Conservation (phyloP, 768 basidiomycete species). For the Gloeophyllum trabeum region DNA sequence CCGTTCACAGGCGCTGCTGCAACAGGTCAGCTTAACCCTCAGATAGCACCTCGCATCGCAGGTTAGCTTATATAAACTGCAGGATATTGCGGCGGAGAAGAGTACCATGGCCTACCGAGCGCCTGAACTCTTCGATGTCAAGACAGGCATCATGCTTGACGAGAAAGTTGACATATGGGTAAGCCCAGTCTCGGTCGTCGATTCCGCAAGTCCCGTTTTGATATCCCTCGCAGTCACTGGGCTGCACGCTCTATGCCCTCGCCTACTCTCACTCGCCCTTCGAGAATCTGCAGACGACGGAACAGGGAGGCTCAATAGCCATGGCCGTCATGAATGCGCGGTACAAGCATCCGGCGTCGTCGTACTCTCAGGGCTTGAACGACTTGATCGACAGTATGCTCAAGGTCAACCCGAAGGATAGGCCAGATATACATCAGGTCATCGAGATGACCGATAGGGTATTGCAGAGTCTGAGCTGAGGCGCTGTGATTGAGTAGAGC, state of each 20-base stretch:
- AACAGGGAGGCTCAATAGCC: slow-evolving; percentile 93
- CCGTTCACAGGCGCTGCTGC: slow-evolving; percentile 76
- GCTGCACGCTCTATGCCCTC: slow-evolving; percentile 89
- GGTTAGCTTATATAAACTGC: neutral
- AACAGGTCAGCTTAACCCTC: slow-evolving; percentile 47
- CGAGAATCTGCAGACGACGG: slow-evolving; percentile 83
- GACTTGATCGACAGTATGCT: slow-evolving; percentile 80
- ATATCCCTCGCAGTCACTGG: slow-evolving; percentile 63
- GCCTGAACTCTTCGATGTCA: slow-evolving; percentile 95
- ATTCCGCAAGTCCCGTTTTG: neutral
- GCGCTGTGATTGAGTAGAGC: no score
- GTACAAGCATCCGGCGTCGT: slow-evolving; percentile 80
- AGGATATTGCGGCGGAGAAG: slow-evolving; percentile 95
- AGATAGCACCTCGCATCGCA: no score
- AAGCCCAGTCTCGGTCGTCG: slow-evolving; percentile 15
- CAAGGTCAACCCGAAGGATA: slow-evolving; percentile 66
- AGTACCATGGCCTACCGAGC: slow-evolving; percentile 98
- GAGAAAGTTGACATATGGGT: slow-evolving; percentile 98
- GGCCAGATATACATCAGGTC: slow-evolving; percentile 84
- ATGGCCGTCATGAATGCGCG: slow-evolving; percentile 95
- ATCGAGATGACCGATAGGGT: slow-evolving; percentile 54
- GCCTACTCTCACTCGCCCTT: slow-evolving; percentile 96
- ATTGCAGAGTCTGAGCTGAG: slow-evolving; percentile 41
- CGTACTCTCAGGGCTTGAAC: slow-evolving; percentile 78
- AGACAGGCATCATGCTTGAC: slow-evolving; percentile 76